phyloP scores from a whole-genome alignment of 768 basidiomycete species.

The Scleroderma citrinum region DNA sequence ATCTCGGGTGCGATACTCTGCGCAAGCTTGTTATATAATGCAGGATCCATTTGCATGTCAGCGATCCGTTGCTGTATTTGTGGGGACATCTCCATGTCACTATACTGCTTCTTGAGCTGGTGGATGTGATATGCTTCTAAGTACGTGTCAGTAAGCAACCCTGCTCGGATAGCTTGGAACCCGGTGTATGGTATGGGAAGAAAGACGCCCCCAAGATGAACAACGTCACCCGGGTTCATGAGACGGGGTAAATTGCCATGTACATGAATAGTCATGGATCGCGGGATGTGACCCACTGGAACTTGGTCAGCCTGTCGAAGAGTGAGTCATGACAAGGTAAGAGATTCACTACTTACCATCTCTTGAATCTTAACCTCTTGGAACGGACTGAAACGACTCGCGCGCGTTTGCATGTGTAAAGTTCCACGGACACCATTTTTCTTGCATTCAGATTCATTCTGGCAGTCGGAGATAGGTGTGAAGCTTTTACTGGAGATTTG shows the following conservation, averaged over 20 bases:
- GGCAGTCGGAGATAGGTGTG: constrained; percentile 82
- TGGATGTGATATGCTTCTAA: constrained; percentile 86
- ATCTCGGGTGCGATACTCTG: constrained; percentile 97
- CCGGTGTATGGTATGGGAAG: constrained; percentile 97
- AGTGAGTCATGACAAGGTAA: constrained; percentile 3
- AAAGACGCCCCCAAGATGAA: constrained; percentile 94
- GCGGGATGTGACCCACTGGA: constrained; percentile 97
- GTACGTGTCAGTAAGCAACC: constrained; percentile 95
- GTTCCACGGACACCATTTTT: constrained; percentile 85
- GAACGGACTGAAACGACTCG: constrained; percentile 95
- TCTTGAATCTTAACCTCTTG: constrained; percentile 99
- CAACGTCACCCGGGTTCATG: constrained; percentile 94
- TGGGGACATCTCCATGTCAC: constrained; percentile 87
- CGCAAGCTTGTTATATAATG: constrained; percentile 84
- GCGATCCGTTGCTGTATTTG: constrained; percentile 67
- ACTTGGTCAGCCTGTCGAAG: constrained; percentile 86
- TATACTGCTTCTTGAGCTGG: constrained; percentile 97
- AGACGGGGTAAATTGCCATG: constrained; percentile 83
- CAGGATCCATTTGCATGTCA: constrained; percentile 64
- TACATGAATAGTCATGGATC: constrained; percentile 96
- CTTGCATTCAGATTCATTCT: constrained; percentile 79
- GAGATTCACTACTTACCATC: constrained; percentile 54
- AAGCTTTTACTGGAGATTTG: constrained; percentile 92
- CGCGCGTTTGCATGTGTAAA: constrained; percentile 97
- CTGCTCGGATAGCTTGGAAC: constrained; percentile 94